These are phyloP conservation scores for Mitragyna speciosa DNA, from an alignment of 257 asterid species.

Conservation along the genomic window DNA sequence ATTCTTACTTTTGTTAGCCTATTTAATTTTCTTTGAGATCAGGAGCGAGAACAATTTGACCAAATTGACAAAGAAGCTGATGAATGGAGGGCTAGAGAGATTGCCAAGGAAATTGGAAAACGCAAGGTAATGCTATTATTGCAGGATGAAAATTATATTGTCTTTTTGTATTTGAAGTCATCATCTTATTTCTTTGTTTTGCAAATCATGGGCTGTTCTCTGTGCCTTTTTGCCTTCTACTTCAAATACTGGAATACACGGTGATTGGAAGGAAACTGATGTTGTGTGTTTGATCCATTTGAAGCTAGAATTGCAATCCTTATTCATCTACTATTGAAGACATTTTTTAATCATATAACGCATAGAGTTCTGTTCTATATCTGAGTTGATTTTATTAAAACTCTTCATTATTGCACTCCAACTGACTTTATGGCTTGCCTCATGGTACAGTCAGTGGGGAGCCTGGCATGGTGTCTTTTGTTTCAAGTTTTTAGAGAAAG, in stretches of 20 bases:
- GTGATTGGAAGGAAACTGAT: neutral
- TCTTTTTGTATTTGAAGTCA: neutral
- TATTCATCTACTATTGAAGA: too few relatives aligned
- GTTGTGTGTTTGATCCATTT: neutral
- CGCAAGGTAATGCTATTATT: conserved; percentile 53
- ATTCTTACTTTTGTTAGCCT: neutral
- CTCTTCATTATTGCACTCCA: too few relatives aligned
- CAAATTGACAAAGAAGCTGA: conserved; percentile 78
- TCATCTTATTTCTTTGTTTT: conserved; percentile 1
- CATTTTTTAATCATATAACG: too few relatives aligned
- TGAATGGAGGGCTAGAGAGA: conserved; percentile 91
- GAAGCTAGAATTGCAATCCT: neutral
- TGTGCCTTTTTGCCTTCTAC: neutral
- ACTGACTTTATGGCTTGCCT: neutral
- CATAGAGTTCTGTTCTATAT: too few relatives aligned
- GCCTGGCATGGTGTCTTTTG: too few relatives aligned
- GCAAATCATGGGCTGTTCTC: neutral
- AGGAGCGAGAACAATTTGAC: conserved; percentile 71
- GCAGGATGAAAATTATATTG: neutral
- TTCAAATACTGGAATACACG: neutral
- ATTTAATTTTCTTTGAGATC: conserved; percentile 12
- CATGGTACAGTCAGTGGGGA: neutral
- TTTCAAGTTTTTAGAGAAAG: too few relatives aligned
- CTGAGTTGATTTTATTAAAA: neutral
- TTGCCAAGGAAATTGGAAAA: conserved; percentile 80